Evolutionary conservation across 768 basidiomycete genomes (phyloP).

Genomic region (Tylopilus sp.): DNA sequence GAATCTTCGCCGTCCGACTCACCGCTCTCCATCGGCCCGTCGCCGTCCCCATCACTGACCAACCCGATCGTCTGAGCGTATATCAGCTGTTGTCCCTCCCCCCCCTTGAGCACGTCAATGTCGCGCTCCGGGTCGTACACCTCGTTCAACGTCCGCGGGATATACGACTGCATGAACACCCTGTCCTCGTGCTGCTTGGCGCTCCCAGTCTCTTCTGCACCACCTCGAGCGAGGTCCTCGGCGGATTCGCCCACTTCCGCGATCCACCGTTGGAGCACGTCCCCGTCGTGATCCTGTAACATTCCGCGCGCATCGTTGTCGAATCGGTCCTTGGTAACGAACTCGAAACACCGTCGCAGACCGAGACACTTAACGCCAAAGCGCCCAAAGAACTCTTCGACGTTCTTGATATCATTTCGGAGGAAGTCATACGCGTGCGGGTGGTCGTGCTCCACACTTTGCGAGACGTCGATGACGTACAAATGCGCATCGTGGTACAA

Average conservation of each 20-base stretch:
- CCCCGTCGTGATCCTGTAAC: constrained; percentile 24
- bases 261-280: constrained; percentile 46
- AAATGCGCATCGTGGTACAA: constrained; percentile 80
- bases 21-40: constrained; percentile 20
- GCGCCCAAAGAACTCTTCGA: constrained; percentile 87
- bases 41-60: constrained; percentile 38
- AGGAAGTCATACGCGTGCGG: constrained; percentile 96
- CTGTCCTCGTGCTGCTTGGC: constrained; percentile 65
- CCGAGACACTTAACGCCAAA: constrained; percentile 77
- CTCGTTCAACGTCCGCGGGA: constrained; percentile 88
- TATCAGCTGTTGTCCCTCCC: constrained; percentile 72
- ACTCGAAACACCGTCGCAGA: constrained; percentile 81
- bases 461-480: constrained; percentile 96
- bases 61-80: constrained; percentile 87
- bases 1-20: constrained; percentile 35
- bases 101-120: constrained; percentile 66
- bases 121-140: constrained; percentile 95
- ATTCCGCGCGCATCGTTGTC: constrained; percentile 25
- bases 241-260: constrained; percentile 32
- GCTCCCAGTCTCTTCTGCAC: constrained; percentile 5
- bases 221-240: constrained; percentile 10
- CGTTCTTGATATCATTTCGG: constrained; percentile 85
- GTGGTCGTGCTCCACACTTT: constrained; percentile 98
- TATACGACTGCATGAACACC: constrained; percentile 88
- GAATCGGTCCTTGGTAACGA: constrained; percentile 63